Percentiles rank a stretch among this genome's conserved stretches.
Evolutionary conservation across 1,284 basidiomycete genomes (phyloP).

Genomic region (Puccinia hordei): DNA sequence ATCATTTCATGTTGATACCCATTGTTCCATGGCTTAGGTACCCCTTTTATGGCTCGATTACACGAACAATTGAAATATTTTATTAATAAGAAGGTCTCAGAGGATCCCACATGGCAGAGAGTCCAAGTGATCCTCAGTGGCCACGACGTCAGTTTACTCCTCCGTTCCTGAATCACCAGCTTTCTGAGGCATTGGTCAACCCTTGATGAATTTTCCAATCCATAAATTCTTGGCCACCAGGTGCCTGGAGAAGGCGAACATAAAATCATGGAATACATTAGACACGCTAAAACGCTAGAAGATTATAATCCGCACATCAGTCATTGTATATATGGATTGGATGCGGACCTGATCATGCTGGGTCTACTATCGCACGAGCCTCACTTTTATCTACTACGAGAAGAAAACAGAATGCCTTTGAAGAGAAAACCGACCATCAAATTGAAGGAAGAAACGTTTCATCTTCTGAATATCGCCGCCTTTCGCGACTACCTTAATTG

Average conservation of each 20-base stretch:
- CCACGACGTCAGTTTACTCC: conserved; percentile 70
- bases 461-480: conserved; percentile 56
- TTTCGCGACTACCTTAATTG: conserved; percentile 59
- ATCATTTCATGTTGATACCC: conserved; percentile 61
- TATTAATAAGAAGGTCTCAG: conserved; percentile 92
- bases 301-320: conserved; percentile 90
- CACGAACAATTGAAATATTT: conserved; percentile 93
- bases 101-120: conserved; percentile 89
- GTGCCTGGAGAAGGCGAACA: conserved; percentile 98
- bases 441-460: conserved; percentile 54
- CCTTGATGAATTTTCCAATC: conserved; percentile 63
- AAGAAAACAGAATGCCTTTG: conserved; percentile 70
- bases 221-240: conserved; percentile 71
- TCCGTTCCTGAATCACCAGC: conserved; percentile 1
- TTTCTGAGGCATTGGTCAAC: conserved; percentile 54
- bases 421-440: background rate
- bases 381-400: conserved; percentile 93
- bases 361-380: conserved; percentile 95
- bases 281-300: conserved; percentile 86
- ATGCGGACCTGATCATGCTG: conserved; percentile 98
- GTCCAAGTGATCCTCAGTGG: conserved; percentile 93
- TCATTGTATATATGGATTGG: conserved; percentile 96
- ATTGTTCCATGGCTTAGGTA: conserved; percentile 69
- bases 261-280: conserved; percentile 99
- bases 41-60: conserved; percentile 88